Evolutionary conservation across 805 yeast genomes (phyloP).

Genomic region (Pichia californica): DNA sequence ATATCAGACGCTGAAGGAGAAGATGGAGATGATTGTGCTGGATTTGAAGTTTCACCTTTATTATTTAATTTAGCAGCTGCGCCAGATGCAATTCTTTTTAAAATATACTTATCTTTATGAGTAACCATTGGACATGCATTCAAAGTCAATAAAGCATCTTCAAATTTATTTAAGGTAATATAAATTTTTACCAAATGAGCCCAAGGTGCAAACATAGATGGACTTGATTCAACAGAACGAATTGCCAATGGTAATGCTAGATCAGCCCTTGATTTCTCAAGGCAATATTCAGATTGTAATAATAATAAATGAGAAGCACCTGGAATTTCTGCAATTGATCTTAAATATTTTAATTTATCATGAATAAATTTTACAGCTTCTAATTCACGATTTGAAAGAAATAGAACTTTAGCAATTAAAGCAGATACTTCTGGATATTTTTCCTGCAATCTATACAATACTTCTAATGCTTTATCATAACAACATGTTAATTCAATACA

Average conservation of each 20-base stretch:
- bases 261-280: slow-evolving; percentile 45
- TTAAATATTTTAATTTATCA: slow-evolving; percentile 30
- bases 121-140: slow-evolving; percentile 82
- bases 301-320: slow-evolving; percentile 50
- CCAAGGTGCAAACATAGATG: slow-evolving; percentile 76
- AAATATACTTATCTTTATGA: slow-evolving; percentile 57
- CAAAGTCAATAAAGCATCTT: slow-evolving; percentile 62
- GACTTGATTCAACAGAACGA: slow-evolving; percentile 63
- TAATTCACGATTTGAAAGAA: slow-evolving; percentile 53
- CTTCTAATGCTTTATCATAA: slow-evolving; percentile 54
- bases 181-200: slow-evolving; percentile 57
- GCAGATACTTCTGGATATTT: slow-evolving; percentile 51
- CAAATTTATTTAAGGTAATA: slow-evolving; percentile 57
- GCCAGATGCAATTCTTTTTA: slow-evolving; percentile 41
- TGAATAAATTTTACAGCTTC: slow-evolving; percentile 47
- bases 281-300: slow-evolving; percentile 53
- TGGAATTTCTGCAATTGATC: slow-evolving; percentile 34
- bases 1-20: slow-evolving; percentile 42
- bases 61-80: neutral
- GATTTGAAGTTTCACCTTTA: neutral
- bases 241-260: slow-evolving; percentile 54
- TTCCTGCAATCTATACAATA: slow-evolving; percentile 45
- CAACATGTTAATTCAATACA: slow-evolving; percentile 59
- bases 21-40: neutral
- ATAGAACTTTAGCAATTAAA: slow-evolving; percentile 47